A percentile compares a stretch with the other conserved stretches of the same genome.
phyloP scores from a whole-genome alignment of 495 filamentous ascomycete species.

The Halenospora varia region DNA sequence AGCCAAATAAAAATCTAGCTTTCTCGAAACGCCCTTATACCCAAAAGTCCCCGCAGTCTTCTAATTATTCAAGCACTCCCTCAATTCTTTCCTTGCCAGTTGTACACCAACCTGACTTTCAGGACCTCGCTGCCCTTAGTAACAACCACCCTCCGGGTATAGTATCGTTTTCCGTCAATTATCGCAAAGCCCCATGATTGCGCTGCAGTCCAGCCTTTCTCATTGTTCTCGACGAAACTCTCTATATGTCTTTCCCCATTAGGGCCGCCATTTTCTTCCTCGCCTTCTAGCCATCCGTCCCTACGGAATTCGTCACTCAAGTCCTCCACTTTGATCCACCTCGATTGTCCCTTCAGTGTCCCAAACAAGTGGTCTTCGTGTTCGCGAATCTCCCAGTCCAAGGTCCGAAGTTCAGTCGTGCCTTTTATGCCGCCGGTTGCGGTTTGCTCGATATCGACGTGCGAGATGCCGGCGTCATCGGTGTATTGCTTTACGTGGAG shows the following conservation, averaged over 20 bases:
- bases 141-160: conserved; percentile 63
- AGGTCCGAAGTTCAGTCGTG: conserved; percentile 64
- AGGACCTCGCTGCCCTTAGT: conserved; percentile 59
- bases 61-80: too few species aligned
- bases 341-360: conserved; percentile 54
- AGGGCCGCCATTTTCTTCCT: conserved; percentile 43
- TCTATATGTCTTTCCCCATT: conserved; percentile 45
- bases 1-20: too few species aligned
- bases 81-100: conserved; percentile 41
- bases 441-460: conserved; percentile 80
- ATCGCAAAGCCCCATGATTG: conserved; percentile 54
- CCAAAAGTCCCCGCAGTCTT: too few species aligned
- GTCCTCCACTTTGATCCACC: conserved; percentile 37
- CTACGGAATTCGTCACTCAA: conserved; percentile 42
- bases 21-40: too few species aligned
- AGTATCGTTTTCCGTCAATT: conserved; percentile 54
- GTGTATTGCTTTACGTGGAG: conserved; percentile 64
- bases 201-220: conserved; percentile 53
- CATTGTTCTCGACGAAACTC: conserved; percentile 49
- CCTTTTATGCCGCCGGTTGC: conserved; percentile 61
- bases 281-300: conserved; percentile 48
- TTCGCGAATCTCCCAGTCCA: too few species aligned
- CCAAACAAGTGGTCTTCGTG: conserved; percentile 85
- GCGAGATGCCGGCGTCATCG: conserved; percentile 42
- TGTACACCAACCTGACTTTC: conserved; percentile 69